Base-by-base conservation (phyloP, 1,284 basidiomycete species). In the Spongiforma sp. region DNA sequence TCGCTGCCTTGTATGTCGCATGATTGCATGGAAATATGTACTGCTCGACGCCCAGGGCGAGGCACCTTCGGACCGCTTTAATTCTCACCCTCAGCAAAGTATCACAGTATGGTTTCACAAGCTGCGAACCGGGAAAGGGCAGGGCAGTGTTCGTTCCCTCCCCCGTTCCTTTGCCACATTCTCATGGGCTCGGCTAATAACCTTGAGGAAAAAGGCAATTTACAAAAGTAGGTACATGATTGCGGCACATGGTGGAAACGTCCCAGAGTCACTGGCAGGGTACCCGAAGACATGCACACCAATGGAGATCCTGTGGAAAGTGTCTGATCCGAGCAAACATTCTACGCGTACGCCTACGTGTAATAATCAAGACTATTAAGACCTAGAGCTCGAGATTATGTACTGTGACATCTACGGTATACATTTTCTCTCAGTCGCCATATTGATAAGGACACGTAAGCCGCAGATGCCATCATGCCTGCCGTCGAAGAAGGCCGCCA, bases 111-210 rank as follows among this genome's bases (percentile, higher is more conserved):
- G 37, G 61, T 30, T 46, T 54, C 52, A 55, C 64, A 63, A 43
- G 39, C 46, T 21, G n/a, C n/a, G 30, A 50, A 54, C 28, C 50
- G 33, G 30, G 34, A 48, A 55, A 63, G 50, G 34, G 30, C 32
- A 30, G 15, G 28, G 50, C 54, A 57, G 48, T 48, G 26, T 24
- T 15, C 36, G 26, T 39, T 36, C 4, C 5, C 37, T 46, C 32
- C 57, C 30, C 34, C 39, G 57, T 46, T 58, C 17, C 26, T 52
- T 62, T 48, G 64, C 53, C 34, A 36, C 62, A 54, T 65, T 66
- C 64, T 57, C 64, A 66, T 54, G n/a, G 30, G 24, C 52, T 62
- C 55, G 58, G 55, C 37, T 52, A 60, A 32, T n/a, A 19, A 26
- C 33, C 46, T 30, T 34, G 32, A n/a, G n/a, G 41, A n/a, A 21